A percentile compares a stretch with the other conserved stretches of the same genome.
phyloP scores from a whole-genome alignment of 2,329 filamentous ascomycete species.

The Thermothelomyces thermophilus region DNA sequence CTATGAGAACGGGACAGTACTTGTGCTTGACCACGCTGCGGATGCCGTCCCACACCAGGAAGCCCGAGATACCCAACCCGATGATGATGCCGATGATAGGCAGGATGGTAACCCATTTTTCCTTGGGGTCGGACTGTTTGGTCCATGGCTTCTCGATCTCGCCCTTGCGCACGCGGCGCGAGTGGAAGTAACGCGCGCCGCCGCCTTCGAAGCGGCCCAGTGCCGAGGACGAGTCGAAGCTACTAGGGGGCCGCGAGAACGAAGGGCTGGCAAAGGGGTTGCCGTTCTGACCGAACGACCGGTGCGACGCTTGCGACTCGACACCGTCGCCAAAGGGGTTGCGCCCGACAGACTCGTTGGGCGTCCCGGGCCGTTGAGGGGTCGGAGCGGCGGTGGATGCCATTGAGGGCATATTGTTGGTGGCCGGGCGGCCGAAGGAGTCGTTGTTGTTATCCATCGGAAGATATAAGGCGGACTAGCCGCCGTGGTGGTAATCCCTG shows the following conservation, averaged over 20 bases:
- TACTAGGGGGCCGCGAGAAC: conserved; percentile 41
- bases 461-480: background rate
- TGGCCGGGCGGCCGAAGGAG: conserved; percentile 8
- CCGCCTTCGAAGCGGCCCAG: conserved; percentile 34
- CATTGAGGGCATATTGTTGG: conserved; percentile 25
- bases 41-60: conserved; percentile 71
- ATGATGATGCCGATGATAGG: conserved; percentile 64
- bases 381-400: conserved; percentile 35
- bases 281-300: conserved; percentile 24
- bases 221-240: conserved; percentile 40
- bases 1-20: conserved; percentile 62
- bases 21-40: conserved; percentile 65
- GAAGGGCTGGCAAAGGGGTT: conserved; percentile 42
- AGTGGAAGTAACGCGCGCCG: conserved; percentile 61
- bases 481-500: too few relatives aligned
- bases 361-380: conserved; percentile 37
- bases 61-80: conserved; percentile 60
- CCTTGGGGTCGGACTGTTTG: conserved; percentile 63
- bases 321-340: conserved; percentile 37
- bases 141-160: conserved; percentile 73
- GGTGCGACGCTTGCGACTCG: conserved; percentile 33
- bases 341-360: conserved; percentile 35
- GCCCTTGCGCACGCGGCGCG: conserved; percentile 63
- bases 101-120: conserved; percentile 82
- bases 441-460: conserved; percentile 11